These are phyloP conservation scores for Rhytidiadelphus loreus DNA, from an alignment of 225 moss, liverwort and hornwort species.

Conservation along the genomic window DNA sequence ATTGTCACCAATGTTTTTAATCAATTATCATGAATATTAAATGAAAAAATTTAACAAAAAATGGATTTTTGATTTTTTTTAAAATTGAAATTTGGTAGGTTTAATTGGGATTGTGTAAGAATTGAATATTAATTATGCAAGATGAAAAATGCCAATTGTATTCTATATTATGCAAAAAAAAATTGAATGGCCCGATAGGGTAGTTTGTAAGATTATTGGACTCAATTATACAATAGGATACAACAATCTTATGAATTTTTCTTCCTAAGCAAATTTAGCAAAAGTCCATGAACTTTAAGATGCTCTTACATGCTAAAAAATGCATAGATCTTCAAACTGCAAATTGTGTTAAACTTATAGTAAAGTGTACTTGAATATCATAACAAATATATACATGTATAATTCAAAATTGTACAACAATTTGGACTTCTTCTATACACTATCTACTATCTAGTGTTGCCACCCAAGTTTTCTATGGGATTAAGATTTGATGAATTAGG, in stretches of 20 bases:
- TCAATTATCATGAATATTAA: background rate
- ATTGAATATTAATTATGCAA: background rate
- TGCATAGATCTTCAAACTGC: background rate
- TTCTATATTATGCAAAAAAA: background rate
- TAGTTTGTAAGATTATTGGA: too few species aligned
- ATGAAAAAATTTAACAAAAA: rapidly evolving
- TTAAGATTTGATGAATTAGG: background rate
- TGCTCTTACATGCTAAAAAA: background rate
- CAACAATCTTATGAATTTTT: background rate
- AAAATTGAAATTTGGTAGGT: background rate
- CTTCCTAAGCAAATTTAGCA: background rate
- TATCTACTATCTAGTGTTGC: background rate
- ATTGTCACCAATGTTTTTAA: background rate
- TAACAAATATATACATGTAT: background rate
- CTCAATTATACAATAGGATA: rapidly evolving
- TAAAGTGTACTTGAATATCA: background rate
- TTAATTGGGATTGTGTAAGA: background rate
- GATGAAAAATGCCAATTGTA: background rate
- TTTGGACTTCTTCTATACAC: background rate
- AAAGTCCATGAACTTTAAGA: background rate
- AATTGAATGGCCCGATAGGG: background rate
- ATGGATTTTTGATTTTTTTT: background rate
- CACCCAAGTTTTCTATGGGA: background rate
- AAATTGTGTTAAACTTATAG: background rate
- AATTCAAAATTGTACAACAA: background rate